A percentile compares a stretch with the other conserved stretches of the same genome.
Evolutionary conservation across 2,329 filamentous ascomycete species (phyloP).

Genomic region (Nigrospora sphaerica): DNA sequence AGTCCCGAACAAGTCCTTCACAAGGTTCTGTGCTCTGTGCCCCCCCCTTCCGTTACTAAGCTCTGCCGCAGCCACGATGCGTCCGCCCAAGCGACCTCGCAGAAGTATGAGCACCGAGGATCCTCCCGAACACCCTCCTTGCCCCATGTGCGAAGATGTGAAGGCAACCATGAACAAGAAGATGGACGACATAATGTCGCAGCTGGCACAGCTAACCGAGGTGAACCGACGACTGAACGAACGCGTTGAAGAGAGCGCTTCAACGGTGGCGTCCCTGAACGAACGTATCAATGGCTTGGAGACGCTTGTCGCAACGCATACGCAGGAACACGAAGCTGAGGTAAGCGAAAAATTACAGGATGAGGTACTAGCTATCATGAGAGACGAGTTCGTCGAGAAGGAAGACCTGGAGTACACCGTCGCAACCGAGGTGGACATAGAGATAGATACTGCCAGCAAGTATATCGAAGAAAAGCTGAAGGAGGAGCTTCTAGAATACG

Average conservation of each 20-base stretch:
- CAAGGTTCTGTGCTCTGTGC: too few species aligned
- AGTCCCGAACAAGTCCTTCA: background rate
- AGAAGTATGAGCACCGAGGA: background rate
- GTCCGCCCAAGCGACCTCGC: background rate
- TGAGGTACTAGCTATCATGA: background rate
- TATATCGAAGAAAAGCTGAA: background rate
- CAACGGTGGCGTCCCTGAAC: background rate
- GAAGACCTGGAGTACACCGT: background rate
- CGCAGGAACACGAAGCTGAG: background rate
- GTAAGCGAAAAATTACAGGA: too few species aligned
- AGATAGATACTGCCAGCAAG: background rate
- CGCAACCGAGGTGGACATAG: background rate
- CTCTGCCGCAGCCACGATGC: background rate
- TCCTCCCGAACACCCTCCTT: background rate
- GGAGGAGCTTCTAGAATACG: background rate
- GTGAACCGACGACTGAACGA: too few species aligned
- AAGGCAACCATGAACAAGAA: background rate
- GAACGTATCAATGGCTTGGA: background rate
- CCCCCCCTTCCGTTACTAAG: background rate
- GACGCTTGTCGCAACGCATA: background rate
- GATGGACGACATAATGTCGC: background rate
- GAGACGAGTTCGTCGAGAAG: background rate
- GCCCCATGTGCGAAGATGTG: background rate
- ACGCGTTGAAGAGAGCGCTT: too few species aligned
- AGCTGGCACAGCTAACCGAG: background rate